These are phyloP conservation scores for Drechslerella coelobrocha DNA, from an alignment of 2,329 filamentous ascomycete species.

Conservation along the genomic window DNA sequence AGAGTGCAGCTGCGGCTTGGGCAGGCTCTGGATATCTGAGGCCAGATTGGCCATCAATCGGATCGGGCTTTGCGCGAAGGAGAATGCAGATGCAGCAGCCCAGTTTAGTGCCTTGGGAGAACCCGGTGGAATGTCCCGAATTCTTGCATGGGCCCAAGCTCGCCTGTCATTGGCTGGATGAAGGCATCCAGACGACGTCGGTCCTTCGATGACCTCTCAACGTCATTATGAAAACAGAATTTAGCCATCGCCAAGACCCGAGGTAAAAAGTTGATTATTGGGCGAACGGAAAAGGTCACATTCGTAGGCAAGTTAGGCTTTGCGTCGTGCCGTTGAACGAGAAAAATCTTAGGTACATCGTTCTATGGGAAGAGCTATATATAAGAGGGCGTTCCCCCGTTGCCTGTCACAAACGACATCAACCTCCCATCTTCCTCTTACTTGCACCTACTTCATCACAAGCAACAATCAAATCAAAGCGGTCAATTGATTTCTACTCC, in stretches of 20 bases:
- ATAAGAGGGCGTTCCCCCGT: constrained; percentile 47
- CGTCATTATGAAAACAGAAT: constrained; percentile 50
- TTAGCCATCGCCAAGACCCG: not conserved
- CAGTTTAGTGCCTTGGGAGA: constrained; percentile 1
- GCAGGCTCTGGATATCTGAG: too few species aligned
- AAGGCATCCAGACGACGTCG: not conserved
- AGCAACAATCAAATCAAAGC: constrained; percentile 11
- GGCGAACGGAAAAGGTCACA: not conserved
- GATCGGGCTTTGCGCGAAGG: not conserved
- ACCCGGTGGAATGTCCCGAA: constrained; percentile 28
- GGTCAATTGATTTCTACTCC: constrained; percentile 1
- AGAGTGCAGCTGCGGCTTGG: not conserved
- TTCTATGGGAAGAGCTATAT: not conserved
- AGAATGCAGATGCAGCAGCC: not conserved
- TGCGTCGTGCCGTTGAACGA: not conserved
- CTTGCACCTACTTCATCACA: not conserved
- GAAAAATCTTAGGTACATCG: not conserved
- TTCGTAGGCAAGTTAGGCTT: not conserved
- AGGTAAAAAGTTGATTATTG: not conserved
- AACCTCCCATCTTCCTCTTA: constrained; percentile 6
- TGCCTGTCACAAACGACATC: not conserved
- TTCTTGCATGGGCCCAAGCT: not conserved
- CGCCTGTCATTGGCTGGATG: not conserved
- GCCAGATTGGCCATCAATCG: too few species aligned
- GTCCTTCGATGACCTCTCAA: not conserved